These are phyloP conservation scores for Calonectria crousiana DNA, from an alignment of 2,329 filamentous ascomycete genomes.

Conservation along the genomic window DNA sequence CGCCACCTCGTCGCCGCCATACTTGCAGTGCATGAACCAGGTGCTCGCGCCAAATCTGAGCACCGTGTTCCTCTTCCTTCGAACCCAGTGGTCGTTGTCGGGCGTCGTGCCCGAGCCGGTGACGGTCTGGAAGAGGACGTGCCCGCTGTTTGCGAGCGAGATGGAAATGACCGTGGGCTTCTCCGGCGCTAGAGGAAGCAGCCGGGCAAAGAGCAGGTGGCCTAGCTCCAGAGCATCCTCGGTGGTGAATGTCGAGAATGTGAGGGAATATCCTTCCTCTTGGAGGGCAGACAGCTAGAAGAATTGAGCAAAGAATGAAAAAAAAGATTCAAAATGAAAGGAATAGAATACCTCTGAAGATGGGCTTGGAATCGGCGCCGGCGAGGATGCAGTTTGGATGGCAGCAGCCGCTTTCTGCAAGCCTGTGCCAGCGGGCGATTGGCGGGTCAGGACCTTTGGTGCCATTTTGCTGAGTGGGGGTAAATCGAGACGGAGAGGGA, in stretches of 20 bases:
- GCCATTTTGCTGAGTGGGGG: background rate
- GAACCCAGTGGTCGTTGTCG: slow-evolving; percentile 11
- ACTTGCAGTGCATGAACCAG: slow-evolving; percentile 19
- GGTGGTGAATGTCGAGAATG: slow-evolving; percentile 7
- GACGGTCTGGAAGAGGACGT: background rate
- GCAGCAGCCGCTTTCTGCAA: slow-evolving; percentile 1
- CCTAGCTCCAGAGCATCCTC: slow-evolving; percentile 11
- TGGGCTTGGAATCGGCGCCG: background rate
- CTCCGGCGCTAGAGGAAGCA: background rate
- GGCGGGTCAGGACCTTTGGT: slow-evolving; percentile 1
- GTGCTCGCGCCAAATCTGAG: slow-evolving; percentile 7
- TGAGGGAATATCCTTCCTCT: background rate
- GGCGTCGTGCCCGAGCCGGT: background rate
- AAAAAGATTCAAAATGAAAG: background rate
- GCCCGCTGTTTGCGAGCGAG: background rate
- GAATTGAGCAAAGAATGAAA: background rate
- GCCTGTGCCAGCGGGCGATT: background rate
- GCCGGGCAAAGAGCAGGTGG: slow-evolving; percentile 1
- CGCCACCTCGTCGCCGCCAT: background rate
- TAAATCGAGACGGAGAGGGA: background rate
- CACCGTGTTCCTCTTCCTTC: slow-evolving; percentile 12
- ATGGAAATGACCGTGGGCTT: background rate
- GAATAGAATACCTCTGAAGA: background rate
- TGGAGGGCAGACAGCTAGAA: background rate
- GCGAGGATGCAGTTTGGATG: background rate